Percentiles rank a stretch among this genome's conserved stretches.
Evolutionary conservation across 352 stramenopile genomes (phyloP).

Genomic region (Phytophthora palmivora): DNA sequence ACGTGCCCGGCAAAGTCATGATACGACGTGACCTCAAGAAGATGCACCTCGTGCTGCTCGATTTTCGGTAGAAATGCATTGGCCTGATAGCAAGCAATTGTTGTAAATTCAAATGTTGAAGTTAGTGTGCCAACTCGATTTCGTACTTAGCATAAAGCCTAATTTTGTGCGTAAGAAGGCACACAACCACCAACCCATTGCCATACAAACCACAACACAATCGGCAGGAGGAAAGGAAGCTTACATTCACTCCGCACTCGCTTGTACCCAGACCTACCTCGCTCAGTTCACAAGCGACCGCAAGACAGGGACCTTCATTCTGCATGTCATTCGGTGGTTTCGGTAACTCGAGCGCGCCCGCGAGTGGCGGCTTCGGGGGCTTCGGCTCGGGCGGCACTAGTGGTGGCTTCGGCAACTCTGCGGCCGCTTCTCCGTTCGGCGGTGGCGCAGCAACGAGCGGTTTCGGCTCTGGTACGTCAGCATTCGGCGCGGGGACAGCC

Average conservation of each 20-base stretch:
- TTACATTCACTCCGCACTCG: constrained; percentile 4
- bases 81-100: too few relatives aligned
- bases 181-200: constrained; percentile 15
- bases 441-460: constrained; percentile 36
- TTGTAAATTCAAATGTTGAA: too few relatives aligned
- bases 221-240: constrained; percentile 22
- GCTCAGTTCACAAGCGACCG: constrained; percentile 8
- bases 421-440: constrained; percentile 60
- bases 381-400: constrained; percentile 40
- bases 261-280: constrained; percentile 8
- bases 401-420: constrained; percentile 47
- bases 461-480: constrained; percentile 41
- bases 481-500: constrained; percentile 48
- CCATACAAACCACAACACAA: constrained; percentile 39
- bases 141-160: constrained; percentile 8
- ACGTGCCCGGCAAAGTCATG: constrained; percentile 61
- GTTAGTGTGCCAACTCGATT: constrained; percentile 21
- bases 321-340: constrained; percentile 69
- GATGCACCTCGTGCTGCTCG: constrained; percentile 79
- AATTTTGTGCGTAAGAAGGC: constrained; percentile 13
- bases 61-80: constrained; percentile 53
- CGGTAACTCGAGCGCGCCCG: constrained; percentile 44
- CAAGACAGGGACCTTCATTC: constrained; percentile 30
- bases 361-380: constrained; percentile 56
- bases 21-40: constrained; percentile 80